Percentiles rank a stretch among this genome's conserved stretches.
Evolutionary conservation across 495 filamentous ascomycete genomes (phyloP).

Genomic region (Aspergillus carlsbadensis): DNA sequence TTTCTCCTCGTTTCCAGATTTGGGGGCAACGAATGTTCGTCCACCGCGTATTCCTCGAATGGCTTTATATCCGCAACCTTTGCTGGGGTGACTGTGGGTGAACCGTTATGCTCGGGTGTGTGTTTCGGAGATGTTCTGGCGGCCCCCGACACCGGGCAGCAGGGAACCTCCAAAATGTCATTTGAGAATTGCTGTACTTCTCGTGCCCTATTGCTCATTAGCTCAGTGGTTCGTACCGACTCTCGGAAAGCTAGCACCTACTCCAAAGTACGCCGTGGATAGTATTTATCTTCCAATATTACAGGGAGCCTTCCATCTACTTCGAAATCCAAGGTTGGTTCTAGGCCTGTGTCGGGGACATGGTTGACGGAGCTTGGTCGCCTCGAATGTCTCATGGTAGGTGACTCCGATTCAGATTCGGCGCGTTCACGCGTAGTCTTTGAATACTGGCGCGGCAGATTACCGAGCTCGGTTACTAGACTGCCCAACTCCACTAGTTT

Average conservation of each 20-base stretch:
- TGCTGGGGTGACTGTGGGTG: conserved; percentile 30
- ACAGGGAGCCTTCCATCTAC: conserved; percentile 69
- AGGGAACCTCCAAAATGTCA: conserved; percentile 45
- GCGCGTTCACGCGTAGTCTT: conserved; percentile 18
- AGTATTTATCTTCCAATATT: conserved; percentile 80
- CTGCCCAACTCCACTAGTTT: conserved; percentile 66
- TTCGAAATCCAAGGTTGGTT: conserved; percentile 22
- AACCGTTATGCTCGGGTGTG: conserved; percentile 61
- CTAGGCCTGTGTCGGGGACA: conserved; percentile 13
- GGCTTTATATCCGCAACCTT: conserved; percentile 1
- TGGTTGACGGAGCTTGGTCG: conserved; percentile 16
- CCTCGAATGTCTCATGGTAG: conserved; percentile 19
- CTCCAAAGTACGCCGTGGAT: conserved; percentile 72
- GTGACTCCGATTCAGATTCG: background rate
- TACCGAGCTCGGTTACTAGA: conserved; percentile 63
- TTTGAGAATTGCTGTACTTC: conserved; percentile 46
- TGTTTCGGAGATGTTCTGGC: conserved; percentile 48
- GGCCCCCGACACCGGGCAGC: conserved; percentile 67
- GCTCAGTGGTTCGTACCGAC: conserved; percentile 11
- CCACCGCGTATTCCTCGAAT: background rate
- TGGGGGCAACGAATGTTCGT: conserved; percentile 27
- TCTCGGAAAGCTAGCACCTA: conserved; percentile 36
- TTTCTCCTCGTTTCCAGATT: conserved; percentile 40
- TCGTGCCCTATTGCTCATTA: conserved; percentile 33
- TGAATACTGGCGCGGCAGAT: conserved; percentile 40